Conservation (phyloP, 306 rosid genomes). For the Trifolium pratense region DNA sequence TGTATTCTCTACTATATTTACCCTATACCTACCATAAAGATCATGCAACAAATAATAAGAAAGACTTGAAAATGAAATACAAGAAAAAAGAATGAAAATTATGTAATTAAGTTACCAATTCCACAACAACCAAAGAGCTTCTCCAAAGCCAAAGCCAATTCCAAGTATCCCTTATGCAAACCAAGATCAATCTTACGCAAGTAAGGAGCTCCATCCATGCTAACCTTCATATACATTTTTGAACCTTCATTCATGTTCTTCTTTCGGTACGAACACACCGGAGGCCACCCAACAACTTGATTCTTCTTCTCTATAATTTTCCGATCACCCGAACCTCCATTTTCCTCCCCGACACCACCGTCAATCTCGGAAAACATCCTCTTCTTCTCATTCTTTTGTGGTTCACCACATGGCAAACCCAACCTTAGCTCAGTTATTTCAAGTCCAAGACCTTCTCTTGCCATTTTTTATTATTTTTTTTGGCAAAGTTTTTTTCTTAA, state of each 20-base stretch:
- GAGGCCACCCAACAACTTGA: constrained; percentile 94
- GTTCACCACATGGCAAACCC: constrained; percentile 59
- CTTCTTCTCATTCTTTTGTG: constrained; percentile 59
- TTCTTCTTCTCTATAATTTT: constrained; percentile 41
- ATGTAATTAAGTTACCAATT: constrained; percentile 59
- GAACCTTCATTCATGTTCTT: constrained; percentile 58
- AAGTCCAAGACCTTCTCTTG: constrained; percentile 64
- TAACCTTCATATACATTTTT: constrained; percentile 80
- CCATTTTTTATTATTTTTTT: constrained; percentile 55
- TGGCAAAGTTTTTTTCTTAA: background rate
- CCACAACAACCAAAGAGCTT: constrained; percentile 72
- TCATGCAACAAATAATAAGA: background rate
- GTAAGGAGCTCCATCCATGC: constrained; percentile 96
- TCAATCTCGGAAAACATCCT: constrained; percentile 66
- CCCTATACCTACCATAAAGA: background rate
- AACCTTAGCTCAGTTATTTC: constrained; percentile 89
- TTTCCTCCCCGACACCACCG: constrained; percentile 33
- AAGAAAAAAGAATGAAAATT: background rate
- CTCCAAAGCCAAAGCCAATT: constrained; percentile 76
- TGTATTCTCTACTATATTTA: constrained; percentile 6
- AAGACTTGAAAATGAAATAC: background rate
- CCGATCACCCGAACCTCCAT: constrained; percentile 27
- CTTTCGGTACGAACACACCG: constrained; percentile 81
- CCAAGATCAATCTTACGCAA: constrained; percentile 79
- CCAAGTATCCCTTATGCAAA: constrained; percentile 58